phyloP scores from a whole-genome alignment of 2,329 filamentous ascomycete genomes.

The Arthrobotrys conoides region DNA sequence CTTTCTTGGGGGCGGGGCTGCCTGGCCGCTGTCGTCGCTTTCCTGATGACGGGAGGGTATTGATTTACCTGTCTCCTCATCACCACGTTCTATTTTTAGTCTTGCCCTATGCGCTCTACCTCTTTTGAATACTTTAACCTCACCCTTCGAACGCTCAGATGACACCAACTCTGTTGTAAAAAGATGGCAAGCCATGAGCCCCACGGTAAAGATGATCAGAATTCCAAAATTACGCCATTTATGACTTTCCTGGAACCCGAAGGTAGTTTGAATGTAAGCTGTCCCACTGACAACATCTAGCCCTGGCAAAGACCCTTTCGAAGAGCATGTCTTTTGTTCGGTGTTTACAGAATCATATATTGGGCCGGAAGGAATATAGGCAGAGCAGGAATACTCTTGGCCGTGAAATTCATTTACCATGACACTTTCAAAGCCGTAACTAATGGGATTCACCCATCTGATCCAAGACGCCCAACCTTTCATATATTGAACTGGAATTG shows the following conservation, averaged over 20 bases:
- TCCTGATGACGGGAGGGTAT: slow-evolving; percentile 62
- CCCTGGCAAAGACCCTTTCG: slow-evolving; percentile 73
- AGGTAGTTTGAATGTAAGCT: slow-evolving; percentile 73
- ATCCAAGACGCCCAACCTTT: slow-evolving; percentile 86
- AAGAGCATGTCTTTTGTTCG: slow-evolving; percentile 69
- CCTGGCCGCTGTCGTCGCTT: neutral
- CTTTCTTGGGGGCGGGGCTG: neutral
- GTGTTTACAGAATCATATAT: slow-evolving; percentile 68
- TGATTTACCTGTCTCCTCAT: slow-evolving; percentile 65
- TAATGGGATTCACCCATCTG: slow-evolving; percentile 79
- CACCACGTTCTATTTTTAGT: slow-evolving; percentile 66
- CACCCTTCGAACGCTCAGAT: slow-evolving; percentile 81
- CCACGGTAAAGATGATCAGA: slow-evolving; percentile 70
- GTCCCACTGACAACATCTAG: slow-evolving; percentile 71
- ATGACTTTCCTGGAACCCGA: slow-evolving; percentile 72
- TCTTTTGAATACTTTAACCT: slow-evolving; percentile 80
- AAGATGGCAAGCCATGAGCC: slow-evolving; percentile 73
- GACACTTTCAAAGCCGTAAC: slow-evolving; percentile 82
- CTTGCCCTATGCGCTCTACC: slow-evolving; percentile 69
- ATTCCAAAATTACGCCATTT: slow-evolving; percentile 75
- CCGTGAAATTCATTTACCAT: slow-evolving; percentile 86
- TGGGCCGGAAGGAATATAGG: slow-evolving; percentile 68
- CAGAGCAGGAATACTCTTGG: slow-evolving; percentile 74
- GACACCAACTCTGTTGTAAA: slow-evolving; percentile 74
- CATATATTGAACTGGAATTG: slow-evolving; percentile 75